Evolutionary conservation across 2,329 filamentous ascomycete genomes (phyloP).

Genomic region (Pestalotiopsis fici): DNA sequence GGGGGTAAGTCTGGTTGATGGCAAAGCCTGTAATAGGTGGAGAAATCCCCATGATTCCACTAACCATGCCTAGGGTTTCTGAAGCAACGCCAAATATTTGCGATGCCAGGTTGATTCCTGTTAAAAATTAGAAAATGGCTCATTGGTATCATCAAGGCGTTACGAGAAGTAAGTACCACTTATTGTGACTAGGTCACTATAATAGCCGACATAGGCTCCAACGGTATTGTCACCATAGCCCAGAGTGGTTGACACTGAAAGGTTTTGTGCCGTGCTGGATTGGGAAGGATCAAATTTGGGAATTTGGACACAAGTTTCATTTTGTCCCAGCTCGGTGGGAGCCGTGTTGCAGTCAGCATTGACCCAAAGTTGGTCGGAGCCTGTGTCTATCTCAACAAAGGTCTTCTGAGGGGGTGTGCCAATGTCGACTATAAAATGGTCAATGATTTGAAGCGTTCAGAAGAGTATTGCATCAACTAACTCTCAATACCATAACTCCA

Average conservation of each 20-base stretch:
- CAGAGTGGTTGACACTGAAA: neutral
- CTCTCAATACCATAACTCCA: neutral
- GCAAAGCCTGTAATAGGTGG: neutral
- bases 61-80: neutral
- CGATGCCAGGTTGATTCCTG: neutral
- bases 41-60: neutral
- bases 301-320: neutral
- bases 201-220: neutral
- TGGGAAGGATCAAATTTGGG: neutral
- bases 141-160: neutral
- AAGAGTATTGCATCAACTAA: neutral
- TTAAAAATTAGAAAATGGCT: neutral
- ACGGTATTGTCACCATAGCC: neutral
- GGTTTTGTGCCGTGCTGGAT: neutral
- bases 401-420: neutral
- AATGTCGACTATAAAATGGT: neutral
- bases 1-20: neutral
- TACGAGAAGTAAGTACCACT: neutral
- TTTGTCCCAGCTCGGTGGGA: neutral
- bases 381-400: constrained; percentile 1
- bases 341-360: neutral
- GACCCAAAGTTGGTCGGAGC: constrained; percentile 1
- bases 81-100: neutral
- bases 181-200: neutral
- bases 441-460: neutral